phyloP scores from a whole-genome alignment of 2,329 filamentous ascomycete species.

The Pseudogymnoascus sp. region DNA sequence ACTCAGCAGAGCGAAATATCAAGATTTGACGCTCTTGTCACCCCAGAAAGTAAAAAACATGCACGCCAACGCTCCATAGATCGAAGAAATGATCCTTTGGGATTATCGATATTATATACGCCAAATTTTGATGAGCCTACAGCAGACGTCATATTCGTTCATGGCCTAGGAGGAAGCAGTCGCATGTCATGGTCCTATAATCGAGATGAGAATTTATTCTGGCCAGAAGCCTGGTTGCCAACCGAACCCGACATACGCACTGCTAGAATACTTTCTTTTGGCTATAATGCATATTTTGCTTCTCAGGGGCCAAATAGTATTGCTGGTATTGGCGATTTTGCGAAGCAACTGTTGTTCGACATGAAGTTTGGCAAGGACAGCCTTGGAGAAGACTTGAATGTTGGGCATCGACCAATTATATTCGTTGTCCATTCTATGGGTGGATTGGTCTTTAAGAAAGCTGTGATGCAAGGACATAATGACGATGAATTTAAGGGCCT shows the following conservation, averaged over 20 bases:
- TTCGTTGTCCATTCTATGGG: conserved; percentile 39
- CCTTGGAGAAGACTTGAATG: conserved; percentile 10
- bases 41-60: background rate
- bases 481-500: conserved; percentile 25
- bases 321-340: conserved; percentile 22
- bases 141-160: conserved; percentile 31
- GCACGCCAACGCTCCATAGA: background rate
- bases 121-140: conserved; percentile 8
- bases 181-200: conserved; percentile 30
- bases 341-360: conserved; percentile 22
- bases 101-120: conserved; percentile 16
- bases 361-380: conserved; percentile 19
- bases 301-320: conserved; percentile 1
- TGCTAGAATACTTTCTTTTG: conserved; percentile 29
- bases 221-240: conserved; percentile 30
- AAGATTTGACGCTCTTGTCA: background rate
- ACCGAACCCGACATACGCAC: conserved; percentile 25
- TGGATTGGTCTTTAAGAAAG: conserved; percentile 29
- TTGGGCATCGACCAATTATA: conserved; percentile 28
- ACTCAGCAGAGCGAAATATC: background rate
- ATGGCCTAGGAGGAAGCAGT: conserved; percentile 33
- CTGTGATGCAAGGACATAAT: conserved; percentile 16
- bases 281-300: conserved; percentile 23
- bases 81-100: conserved; percentile 13
- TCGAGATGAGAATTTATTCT: conserved; percentile 25